phyloP scores from a whole-genome alignment of 371 early-diverging fungal species.

The Haplosporangium sp. region DNA sequence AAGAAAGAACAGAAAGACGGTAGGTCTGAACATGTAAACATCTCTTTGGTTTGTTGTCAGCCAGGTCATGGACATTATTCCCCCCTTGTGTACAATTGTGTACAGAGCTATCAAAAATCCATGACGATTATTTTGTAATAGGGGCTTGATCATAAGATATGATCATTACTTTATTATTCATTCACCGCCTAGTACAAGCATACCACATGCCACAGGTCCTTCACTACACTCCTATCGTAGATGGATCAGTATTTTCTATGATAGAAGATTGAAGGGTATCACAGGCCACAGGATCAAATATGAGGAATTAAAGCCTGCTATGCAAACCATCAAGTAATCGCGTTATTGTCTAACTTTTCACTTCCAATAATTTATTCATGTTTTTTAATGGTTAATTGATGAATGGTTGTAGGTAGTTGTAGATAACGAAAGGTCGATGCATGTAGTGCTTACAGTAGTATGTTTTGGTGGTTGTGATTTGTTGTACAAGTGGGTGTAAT shows the following conservation, averaged over 20 bases:
- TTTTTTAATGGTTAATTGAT: neutral
- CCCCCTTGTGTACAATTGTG: neutral
- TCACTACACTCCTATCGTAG: neutral
- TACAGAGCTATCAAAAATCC: neutral
- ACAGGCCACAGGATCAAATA: no score
- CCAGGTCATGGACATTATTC: conserved; percentile 2
- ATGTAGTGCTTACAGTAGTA: neutral
- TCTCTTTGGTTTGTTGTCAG: neutral
- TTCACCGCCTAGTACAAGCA: neutral
- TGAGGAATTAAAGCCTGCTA: no score
- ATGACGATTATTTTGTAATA: conserved; percentile 14
- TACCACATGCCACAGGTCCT: neutral
- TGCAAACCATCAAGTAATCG: neutral
- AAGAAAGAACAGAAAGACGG: conserved; percentile 2
- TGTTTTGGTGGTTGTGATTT: neutral
- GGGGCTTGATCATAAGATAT: conserved; percentile 19
- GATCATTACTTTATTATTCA: conserved; percentile 6
- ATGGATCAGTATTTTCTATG: no score
- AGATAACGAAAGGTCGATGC: neutral
- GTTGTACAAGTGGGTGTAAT: conserved; percentile 16
- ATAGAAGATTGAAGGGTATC: no score
- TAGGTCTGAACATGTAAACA: neutral
- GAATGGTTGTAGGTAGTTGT: neutral
- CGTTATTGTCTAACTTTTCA: no score
- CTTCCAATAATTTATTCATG: neutral